These are phyloP conservation scores for Dothideomycetes sp. DNA, from an alignment of 2,329 filamentous ascomycete species.

Conservation along the genomic window DNA sequence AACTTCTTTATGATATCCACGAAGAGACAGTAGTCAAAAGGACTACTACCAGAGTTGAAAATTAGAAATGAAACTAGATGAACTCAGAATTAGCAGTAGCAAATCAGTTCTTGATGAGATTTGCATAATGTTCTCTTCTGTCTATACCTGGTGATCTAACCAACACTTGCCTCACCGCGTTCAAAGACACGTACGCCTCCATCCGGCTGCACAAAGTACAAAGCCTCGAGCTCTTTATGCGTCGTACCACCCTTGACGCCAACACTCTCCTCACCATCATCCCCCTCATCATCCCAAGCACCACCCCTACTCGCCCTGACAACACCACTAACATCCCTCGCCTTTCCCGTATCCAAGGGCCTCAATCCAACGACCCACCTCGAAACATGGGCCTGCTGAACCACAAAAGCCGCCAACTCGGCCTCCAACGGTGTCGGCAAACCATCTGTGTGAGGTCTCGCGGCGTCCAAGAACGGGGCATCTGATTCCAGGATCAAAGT, in stretches of 20 bases:
- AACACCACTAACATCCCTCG: conserved; percentile 83
- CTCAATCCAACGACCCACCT: conserved; percentile 62
- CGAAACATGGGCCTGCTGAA: conserved; percentile 67
- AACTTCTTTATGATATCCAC: too few relatives aligned
- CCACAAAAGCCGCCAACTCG: conserved; percentile 60
- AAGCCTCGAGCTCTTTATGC: conserved; percentile 54
- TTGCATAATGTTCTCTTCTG: too few relatives aligned
- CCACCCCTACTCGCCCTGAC: conserved; percentile 61
- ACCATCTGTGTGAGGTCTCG: conserved; percentile 19
- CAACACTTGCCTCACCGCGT: conserved; percentile 50
- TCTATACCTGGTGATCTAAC: too few relatives aligned
- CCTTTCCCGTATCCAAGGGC: conserved; percentile 76
- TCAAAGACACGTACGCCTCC: conserved; percentile 77
- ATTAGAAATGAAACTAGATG: background rate
- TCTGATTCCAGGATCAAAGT: conserved; percentile 65
- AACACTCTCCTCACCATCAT: conserved; percentile 22
- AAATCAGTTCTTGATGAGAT: background rate
- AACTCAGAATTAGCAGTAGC: background rate
- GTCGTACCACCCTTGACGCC: conserved; percentile 35
- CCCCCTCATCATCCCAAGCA: conserved; percentile 26
- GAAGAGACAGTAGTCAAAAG: too few relatives aligned
- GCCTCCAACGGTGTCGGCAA: conserved; percentile 55
- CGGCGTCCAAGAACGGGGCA: conserved; percentile 52
- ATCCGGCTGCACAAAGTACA: conserved; percentile 75
- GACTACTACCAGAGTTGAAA: background rate